Evolutionary conservation across 306 rosid species (phyloP), one percentile per base, ranked within the genome.

Genomic region (Trifolium subterraneum): DNA sequence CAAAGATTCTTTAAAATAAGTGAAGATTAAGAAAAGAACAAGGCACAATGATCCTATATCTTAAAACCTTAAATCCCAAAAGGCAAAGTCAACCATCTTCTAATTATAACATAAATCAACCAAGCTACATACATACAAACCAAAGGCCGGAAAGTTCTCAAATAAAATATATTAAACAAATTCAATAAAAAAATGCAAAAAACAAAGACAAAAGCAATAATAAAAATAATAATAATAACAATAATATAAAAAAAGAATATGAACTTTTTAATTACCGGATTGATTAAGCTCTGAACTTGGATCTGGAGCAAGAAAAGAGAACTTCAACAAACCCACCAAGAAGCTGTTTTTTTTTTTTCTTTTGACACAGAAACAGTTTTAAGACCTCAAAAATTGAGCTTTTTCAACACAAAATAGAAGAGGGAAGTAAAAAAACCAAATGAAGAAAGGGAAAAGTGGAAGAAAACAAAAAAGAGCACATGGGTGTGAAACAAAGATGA

Each of bases 381-480:
- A 10, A 45, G 15, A 15, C 79, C 83, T 82, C 56, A 76, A 88
- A 81, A 54, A 59, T 58, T 54, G 86, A 86, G 89, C 83, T 79
- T 80, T 47, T 73, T 18, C 6, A 50, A 68, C 27, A 18, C 61
- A 58, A 71, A 29, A 44, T 74, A 77, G 50, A 61, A 38, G 19
- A 42, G 64, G 20, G 50, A 44, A 61, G 25, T n/a, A n/a, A n/a
- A 1, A 38, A 51, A 45, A 84, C 80, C 54, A 72, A 70, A 76
- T 72, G 81, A 80, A 72, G 72, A 78, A 83, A 64, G 41, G 50
- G 63, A 68, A 74, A 62, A 23, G 64, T 76, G 11, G 70, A 39
- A 70, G 64, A 83, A 84, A 74, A 70, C 82, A 78, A 80, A n/a
- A 86, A 80, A 48, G 77, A 80, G 84, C 91, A 89, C 90, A 93